Evolutionary conservation across 2,329 filamentous ascomycete genomes (phyloP).

Genomic region (Penicillium sp.): DNA sequence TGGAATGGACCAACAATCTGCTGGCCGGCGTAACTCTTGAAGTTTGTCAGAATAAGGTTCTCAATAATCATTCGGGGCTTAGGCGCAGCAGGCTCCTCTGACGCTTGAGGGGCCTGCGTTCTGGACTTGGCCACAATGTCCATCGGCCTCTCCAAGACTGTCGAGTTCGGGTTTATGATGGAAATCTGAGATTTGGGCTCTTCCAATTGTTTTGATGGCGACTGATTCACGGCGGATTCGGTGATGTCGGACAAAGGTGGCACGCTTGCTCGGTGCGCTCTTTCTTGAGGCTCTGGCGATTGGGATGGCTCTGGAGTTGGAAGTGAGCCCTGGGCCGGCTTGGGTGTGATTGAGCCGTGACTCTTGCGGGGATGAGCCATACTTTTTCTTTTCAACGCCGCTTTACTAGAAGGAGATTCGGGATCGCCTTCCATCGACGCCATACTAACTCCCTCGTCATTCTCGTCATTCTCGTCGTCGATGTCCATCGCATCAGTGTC

Average conservation of each 20-base stretch:
- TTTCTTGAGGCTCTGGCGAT: conserved; percentile 50
- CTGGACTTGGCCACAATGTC: conserved; percentile 89
- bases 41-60: conserved; percentile 88
- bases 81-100: conserved; percentile 72
- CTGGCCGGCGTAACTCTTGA: conserved; percentile 96
- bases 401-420: conserved; percentile 57
- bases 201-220: conserved; percentile 45
- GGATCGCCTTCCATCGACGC: conserved; percentile 48
- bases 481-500: conserved; percentile 50
- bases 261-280: conserved; percentile 43
- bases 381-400: conserved; percentile 69
- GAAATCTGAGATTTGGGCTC: conserved; percentile 52
- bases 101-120: conserved; percentile 61
- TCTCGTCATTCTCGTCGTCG: conserved; percentile 33
- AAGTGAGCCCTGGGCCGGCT: conserved; percentile 43
- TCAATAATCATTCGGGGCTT: conserved; percentile 90
- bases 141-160: conserved; percentile 82
- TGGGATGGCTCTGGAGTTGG: conserved; percentile 54
- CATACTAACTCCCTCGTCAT: conserved; percentile 28
- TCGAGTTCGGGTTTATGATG: conserved; percentile 73
- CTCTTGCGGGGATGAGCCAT: conserved; percentile 44
- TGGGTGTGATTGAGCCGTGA: conserved; percentile 43
- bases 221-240: conserved; percentile 63
- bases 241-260: conserved; percentile 75
- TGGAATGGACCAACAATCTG: conserved; percentile 98